Evolutionary conservation across 352 stramenopile species (phyloP).

Genomic region (Globisporangium barbulae): DNA sequence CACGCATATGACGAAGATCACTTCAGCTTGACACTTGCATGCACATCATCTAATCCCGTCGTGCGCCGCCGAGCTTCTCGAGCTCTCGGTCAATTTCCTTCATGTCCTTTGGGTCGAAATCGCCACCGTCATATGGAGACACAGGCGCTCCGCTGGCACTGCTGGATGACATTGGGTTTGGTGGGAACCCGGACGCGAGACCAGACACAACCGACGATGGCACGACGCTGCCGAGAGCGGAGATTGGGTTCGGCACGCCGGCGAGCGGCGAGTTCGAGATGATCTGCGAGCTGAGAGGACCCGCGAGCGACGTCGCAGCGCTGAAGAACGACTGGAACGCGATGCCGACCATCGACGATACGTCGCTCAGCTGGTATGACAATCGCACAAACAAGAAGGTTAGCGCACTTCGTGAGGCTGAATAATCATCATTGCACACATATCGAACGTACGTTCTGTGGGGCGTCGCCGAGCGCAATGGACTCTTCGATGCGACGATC

Average conservation of each 20-base stretch:
- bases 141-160: constrained; percentile 1
- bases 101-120: constrained; percentile 60
- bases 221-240: constrained; percentile 48
- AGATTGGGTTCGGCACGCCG: constrained; percentile 77
- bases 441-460: constrained; percentile 62
- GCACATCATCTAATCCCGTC: constrained; percentile 21
- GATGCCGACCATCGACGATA: constrained; percentile 74
- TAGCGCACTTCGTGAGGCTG: no score
- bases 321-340: constrained; percentile 77
- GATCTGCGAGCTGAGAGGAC: constrained; percentile 60
- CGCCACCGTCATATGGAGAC: constrained; percentile 20
- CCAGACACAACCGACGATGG: constrained; percentile 43
- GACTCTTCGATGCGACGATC: constrained; percentile 82
- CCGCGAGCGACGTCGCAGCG: constrained; percentile 72
- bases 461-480: constrained; percentile 72
- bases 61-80: constrained; percentile 58
- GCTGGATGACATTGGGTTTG: constrained; percentile 29
- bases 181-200: constrained; percentile 38
- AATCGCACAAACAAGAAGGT: background rate
- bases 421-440: background rate
- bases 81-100: constrained; percentile 65
- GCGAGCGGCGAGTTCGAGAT: constrained; percentile 64
- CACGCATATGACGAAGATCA: background rate
- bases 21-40: background rate
- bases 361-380: constrained; percentile 53